Evolutionary conservation across 257 asterid genomes (phyloP), one percentile per base, ranked within the genome.

Genomic region (Salvia rosmarinus): DNA sequence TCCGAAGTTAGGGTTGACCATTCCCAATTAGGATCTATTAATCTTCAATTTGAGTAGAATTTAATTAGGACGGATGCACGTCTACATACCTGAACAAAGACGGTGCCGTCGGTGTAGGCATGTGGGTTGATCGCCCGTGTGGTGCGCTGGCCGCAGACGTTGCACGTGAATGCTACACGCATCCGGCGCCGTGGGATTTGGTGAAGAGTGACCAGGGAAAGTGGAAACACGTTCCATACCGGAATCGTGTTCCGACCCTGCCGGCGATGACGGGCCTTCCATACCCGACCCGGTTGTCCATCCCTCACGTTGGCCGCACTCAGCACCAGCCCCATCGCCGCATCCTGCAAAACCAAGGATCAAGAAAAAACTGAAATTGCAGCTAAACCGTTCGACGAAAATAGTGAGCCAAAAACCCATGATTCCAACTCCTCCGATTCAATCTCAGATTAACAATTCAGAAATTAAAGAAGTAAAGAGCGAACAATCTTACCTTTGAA

Each of bases 51-150:
- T n/a, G n/a, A n/a, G n/a, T n/a, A 25, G 30, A 25, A 25, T 25
- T 25, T 25, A 25, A 25, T 25, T 25, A 1, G 30, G 30, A 25
- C 30, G 3, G 30, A 25, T 32, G 37, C 4, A 2, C 4, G 5
- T 32, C 4, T 51, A 28, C 2, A 21, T 81, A 91, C 99, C 96
- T 94, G 99, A 5, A 94, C 99, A 58, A 94, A 94, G 19, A 94
- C 98, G 11, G 98, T 94, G 82, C 99, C 99, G 56, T 94, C 99
- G 1, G 98, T 91, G 47, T 94, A 94, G 54, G 98, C 99, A 57
- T 94, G 99, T 0, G 98, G 99, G 73, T 94, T 94, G 85, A 94
- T 94, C 32, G 99, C 99, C 3, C 99, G 96, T 0, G 97, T 93
- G 11, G 98, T 93, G 71, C 98, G 86, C 75, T 93, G 98, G 54